These are phyloP conservation scores for Circinella minor DNA, from an alignment of 371 early-diverging fungal genomes.

Conservation along the genomic window DNA sequence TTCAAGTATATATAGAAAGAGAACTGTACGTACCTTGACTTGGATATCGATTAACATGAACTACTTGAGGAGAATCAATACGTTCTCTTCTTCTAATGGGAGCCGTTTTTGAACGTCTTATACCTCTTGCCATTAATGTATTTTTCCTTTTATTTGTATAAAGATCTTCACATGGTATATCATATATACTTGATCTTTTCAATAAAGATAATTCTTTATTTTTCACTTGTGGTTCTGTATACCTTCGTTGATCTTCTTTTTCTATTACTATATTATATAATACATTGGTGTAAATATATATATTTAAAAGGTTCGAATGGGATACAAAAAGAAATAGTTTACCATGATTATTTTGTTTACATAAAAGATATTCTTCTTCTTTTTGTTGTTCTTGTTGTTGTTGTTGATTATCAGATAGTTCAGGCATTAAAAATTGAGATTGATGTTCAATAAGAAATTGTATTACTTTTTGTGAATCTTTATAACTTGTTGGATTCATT, in stretches of 20 bases:
- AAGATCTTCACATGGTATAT: constrained; percentile 3
- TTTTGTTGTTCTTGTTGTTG: too few relatives aligned
- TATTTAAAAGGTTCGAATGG: too few relatives aligned
- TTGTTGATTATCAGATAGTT: neutral
- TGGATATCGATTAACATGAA: constrained; percentile 34
- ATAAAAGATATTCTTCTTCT: too few relatives aligned
- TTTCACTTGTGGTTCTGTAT: neutral
- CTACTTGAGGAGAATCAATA: constrained; percentile 28
- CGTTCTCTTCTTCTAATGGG: constrained; percentile 22
- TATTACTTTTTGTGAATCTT: constrained; percentile 51
- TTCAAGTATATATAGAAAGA: too few relatives aligned
- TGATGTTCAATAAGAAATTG: constrained; percentile 57
- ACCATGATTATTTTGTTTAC: too few relatives aligned
- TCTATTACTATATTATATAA: neutral
- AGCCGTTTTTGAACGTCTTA: constrained; percentile 26
- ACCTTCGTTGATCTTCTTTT: neutral
- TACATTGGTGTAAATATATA: neutral
- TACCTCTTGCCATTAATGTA: constrained; percentile 10
- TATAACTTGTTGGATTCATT: constrained; percentile 57
- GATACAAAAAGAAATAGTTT: too few relatives aligned
- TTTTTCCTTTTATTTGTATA: constrained; percentile 3
- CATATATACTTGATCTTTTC: neutral
- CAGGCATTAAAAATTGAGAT: constrained; percentile 40
- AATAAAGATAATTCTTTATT: neutral
- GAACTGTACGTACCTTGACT: too few relatives aligned